These are phyloP conservation scores for Porodaedalea pini DNA, from an alignment of 1,284 basidiomycete genomes.

Conservation along the genomic window DNA sequence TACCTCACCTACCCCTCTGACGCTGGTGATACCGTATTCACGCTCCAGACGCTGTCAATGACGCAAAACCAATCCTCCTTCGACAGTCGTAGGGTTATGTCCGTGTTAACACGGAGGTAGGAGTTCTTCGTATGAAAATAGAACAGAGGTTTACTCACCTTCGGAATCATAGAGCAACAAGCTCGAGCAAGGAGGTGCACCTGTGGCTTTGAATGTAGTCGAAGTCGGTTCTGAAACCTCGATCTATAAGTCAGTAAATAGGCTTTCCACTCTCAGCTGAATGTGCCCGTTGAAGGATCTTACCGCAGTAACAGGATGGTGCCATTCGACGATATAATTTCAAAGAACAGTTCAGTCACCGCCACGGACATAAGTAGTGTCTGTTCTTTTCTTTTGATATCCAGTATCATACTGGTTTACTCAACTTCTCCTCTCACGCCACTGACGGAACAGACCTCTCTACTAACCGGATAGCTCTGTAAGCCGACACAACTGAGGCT, in stretches of 20 bases:
- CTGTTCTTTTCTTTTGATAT: too few species aligned
- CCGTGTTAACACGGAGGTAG: background rate
- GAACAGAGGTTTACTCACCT: background rate
- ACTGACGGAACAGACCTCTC: background rate
- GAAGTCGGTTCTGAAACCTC: background rate
- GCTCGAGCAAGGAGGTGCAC: slow-evolving; percentile 3
- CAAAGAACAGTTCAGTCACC: background rate
- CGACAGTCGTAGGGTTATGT: background rate
- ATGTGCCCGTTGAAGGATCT: too few species aligned
- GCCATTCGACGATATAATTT: slow-evolving; percentile 9
- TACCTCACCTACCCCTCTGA: slow-evolving; percentile 9
- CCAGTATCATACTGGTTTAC: too few species aligned
- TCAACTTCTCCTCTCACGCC: too few species aligned
- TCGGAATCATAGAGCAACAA: background rate
- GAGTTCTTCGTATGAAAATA: too few species aligned
- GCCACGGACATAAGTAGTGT: slow-evolving; percentile 9
- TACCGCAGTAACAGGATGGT: background rate
- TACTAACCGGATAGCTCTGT: background rate
- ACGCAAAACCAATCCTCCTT: background rate
- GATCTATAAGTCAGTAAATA: slow-evolving; percentile 3
- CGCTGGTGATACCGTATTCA: slow-evolving; percentile 3
- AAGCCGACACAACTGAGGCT: background rate
- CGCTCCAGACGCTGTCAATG: background rate
- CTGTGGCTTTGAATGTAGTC: background rate
- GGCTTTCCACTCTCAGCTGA: too few species aligned